phyloP scores from a whole-genome alignment of 768 basidiomycete species.

The Boletellus ananiceps region DNA sequence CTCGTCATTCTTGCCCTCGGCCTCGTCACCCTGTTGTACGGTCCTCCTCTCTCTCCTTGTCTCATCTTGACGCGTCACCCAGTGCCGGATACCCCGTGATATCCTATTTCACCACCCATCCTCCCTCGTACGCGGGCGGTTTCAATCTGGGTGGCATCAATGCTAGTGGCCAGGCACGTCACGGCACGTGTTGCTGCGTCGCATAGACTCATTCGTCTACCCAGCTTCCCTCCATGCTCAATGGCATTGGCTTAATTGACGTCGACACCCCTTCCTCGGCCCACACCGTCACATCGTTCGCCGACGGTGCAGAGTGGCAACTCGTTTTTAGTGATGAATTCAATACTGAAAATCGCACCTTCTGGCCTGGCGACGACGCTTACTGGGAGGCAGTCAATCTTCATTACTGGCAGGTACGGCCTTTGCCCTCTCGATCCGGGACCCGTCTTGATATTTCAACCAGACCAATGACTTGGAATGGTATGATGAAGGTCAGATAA shows the following conservation, averaged over 20 bases:
- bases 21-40: slow-evolving; percentile 58
- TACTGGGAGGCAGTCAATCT: slow-evolving; percentile 85
- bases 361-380: slow-evolving; percentile 79
- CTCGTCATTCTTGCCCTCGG: slow-evolving; percentile 51
- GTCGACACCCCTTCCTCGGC: slow-evolving; percentile 61
- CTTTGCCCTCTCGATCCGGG: background rate
- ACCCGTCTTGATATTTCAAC: background rate
- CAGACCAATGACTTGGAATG: slow-evolving; percentile 79
- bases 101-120: slow-evolving; percentile 47
- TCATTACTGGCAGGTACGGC: slow-evolving; percentile 65
- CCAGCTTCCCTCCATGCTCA: slow-evolving; percentile 53
- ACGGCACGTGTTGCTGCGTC: background rate
- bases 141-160: slow-evolving; percentile 79
- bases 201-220: background rate
- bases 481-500: slow-evolving; percentile 80
- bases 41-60: background rate
- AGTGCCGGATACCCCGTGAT: slow-evolving; percentile 65
- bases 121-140: slow-evolving; percentile 48
- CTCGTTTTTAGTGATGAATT: slow-evolving; percentile 91
- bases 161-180: slow-evolving; percentile 59
- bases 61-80: slow-evolving; percentile 1
- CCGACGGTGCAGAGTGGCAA: slow-evolving; percentile 49
- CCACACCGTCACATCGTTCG: slow-evolving; percentile 50
- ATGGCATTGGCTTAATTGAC: slow-evolving; percentile 74
- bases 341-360: slow-evolving; percentile 70